Base-by-base conservation (phyloP, 2,329 filamentous ascomycete species). In the Cladosporium sp. region DNA sequence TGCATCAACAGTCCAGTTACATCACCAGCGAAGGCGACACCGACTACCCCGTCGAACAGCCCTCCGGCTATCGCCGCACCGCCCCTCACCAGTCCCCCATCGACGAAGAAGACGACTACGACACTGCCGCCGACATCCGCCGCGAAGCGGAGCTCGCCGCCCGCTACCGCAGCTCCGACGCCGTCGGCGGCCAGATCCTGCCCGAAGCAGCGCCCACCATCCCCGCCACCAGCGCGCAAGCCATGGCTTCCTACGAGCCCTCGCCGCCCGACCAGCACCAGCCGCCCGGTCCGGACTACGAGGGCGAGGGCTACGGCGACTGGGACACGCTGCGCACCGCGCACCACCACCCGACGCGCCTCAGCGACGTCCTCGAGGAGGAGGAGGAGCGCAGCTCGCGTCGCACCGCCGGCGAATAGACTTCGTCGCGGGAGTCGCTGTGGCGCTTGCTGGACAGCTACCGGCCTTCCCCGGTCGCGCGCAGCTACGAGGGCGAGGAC, bases 351-450 rank as follows among this genome's bases (percentile, higher is more conserved):
- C 90, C 90, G 0, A 95, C 90, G 8, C 77, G 91, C 53, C 74
- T 95, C 57, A 95, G 89, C 68, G 90, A 95, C 70, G 90, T 95
- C 28, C 78, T 93, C 65, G 89, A 89, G 65, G 86, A 95, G 58
- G 88, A 93, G 60, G 89, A 95, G 70, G 64, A 68, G 57, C 59
- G 65, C 45, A 67, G 68, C 53, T 64, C 60, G 53, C 54, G 67
- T 31, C 61, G 65, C 28, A 70, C 65, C 40, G 59, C 56, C 9
- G 61, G 46, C 46, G 46, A 49, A 38, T 49, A 49, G 46, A 34
- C 16, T 43, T 49, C 38, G 46, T 35, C 22, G 22, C 4, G 22
- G 22, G 22, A 28, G 22, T 5, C 22, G 7, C 22, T 28, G 22
- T 28, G 22, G 22, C 22, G 22, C 22, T 28, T 28, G 22, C 22